Evolutionary conservation across 306 rosid species (phyloP).

Genomic region (Dalbergia oliveri): DNA sequence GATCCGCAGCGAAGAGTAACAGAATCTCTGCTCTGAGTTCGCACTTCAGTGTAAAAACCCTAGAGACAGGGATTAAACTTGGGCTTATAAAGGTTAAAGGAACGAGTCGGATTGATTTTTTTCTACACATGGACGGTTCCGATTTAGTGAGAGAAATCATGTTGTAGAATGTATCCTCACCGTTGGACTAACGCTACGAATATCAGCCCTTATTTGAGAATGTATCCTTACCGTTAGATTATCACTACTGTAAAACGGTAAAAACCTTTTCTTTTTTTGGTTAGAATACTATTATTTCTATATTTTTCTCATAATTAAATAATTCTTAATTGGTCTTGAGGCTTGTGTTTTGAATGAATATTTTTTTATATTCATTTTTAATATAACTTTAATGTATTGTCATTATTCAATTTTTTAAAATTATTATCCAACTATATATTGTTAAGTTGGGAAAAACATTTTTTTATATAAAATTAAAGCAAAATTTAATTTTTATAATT

Average conservation of each 20-base stretch:
- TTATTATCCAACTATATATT: too few relatives aligned
- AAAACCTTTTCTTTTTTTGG: too few relatives aligned
- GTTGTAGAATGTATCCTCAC: conserved; percentile 4
- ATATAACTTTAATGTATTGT: too few relatives aligned
- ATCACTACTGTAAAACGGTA: background rate
- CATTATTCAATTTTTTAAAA: too few relatives aligned
- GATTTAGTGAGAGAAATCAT: background rate
- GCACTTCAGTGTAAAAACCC: conserved; percentile 42
- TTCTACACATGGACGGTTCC: background rate
- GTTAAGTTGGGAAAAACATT: too few relatives aligned
- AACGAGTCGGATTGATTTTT: conserved; percentile 25
- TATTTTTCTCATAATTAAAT: too few relatives aligned
- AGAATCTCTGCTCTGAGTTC: background rate
- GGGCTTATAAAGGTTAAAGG: background rate
- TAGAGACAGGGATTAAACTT: background rate
- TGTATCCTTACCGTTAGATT: background rate
- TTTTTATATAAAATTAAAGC: too few relatives aligned
- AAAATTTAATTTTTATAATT: too few relatives aligned
- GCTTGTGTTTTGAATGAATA: too few relatives aligned
- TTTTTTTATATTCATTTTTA: too few relatives aligned
- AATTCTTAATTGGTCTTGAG: too few relatives aligned
- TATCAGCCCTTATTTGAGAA: background rate
- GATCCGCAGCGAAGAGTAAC: conserved; percentile 28
- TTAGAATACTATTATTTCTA: too few relatives aligned
- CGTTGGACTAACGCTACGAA: background rate